Evolutionary conservation across 768 basidiomycete genomes (phyloP), one percentile per base, ranked within the genome.

Genomic region (Piloderma croceum): DNA sequence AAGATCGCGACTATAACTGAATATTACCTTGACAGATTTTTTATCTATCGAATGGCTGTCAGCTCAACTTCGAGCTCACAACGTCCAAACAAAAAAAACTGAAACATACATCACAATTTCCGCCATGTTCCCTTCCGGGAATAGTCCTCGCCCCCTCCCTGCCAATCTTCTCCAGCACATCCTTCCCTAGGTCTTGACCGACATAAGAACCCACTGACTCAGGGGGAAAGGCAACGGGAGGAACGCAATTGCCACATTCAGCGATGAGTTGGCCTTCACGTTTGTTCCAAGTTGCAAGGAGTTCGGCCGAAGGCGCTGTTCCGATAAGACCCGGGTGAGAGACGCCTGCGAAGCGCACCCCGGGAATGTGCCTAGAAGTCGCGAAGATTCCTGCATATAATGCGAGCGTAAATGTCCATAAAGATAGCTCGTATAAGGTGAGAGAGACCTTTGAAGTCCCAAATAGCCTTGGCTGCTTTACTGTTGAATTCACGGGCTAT

Each of bases 101-200:
- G 19, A 34, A 46, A 67, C 69, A 42, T 50, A 75, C 82, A 61
- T 84, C 81, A 51, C 81, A 83, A 44, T 84, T 83, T 21, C 85
- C 85, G 13, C 85, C 84, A 56, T 87, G 83, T 54, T 89, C 84
- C n/a, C 85, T 58, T 11, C 80, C 82, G 6, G 85, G 85, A 31
- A 84, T 67, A 0, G 85, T 87, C 45, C 85, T 68, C 27, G 84
- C 83, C 17, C 85, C 85, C 47, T 89, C 83, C 22, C 50, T 54
- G 9, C 66, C 64, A 41, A 89, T 76, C 66, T 73, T 80, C 45
- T 68, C 64, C 36, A 56, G 53, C 3, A 81, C 54, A 3, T 71
- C 64, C 1, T 60, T 51, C 9, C 61, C 49, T 3, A 86, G 46
- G 29, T 81, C 78, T 53, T 85, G 81, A 3, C 85, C 85, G 10